Percentiles rank a stretch among this genome's conserved stretches.
These are phyloP conservation scores for Anthracocystis panici-leucophaei DNA, from an alignment of 1,284 basidiomycete species.

Conservation along the genomic window DNA sequence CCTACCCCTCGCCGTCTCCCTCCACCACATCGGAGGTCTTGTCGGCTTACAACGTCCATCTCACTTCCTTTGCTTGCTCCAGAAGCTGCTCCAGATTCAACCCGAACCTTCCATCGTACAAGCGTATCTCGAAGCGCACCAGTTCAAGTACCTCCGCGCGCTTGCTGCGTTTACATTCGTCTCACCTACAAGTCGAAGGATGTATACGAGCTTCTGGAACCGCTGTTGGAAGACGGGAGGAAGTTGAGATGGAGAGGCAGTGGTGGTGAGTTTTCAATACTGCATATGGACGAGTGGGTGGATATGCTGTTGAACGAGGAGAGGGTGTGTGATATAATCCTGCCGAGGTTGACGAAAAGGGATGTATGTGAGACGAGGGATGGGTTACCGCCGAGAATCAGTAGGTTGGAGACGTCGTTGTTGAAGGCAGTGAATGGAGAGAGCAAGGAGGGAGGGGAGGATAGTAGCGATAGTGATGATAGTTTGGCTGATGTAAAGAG, in stretches of 20 bases:
- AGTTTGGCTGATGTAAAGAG: constrained; percentile 21
- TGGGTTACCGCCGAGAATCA: constrained; percentile 77
- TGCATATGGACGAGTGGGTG: constrained; percentile 92
- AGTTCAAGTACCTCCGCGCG: constrained; percentile 96
- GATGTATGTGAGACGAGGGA: constrained; percentile 90
- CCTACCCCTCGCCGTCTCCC: constrained; percentile 89
- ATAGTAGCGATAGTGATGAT: constrained; percentile 32
- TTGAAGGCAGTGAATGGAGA: constrained; percentile 60
- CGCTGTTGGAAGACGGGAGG: constrained; percentile 90
- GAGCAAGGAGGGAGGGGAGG: not conserved
- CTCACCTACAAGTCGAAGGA: constrained; percentile 91
- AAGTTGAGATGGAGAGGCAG: constrained; percentile 86
- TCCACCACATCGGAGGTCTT: constrained; percentile 86
- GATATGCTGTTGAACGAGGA: constrained; percentile 87
- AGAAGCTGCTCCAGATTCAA: constrained; percentile 96
- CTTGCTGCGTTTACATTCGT: constrained; percentile 93
- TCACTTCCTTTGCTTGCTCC: constrained; percentile 82
- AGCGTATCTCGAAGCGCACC: constrained; percentile 88
- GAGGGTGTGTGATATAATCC: constrained; percentile 93
- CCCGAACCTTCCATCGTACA: constrained; percentile 95
- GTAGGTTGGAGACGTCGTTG: constrained; percentile 83
- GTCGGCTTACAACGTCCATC: constrained; percentile 58
- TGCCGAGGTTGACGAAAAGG: constrained; percentile 88
- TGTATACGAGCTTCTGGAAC: constrained; percentile 92
- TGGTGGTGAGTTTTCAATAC: constrained; percentile 74